Base-by-base conservation (phyloP, 441 rosid species). In the Theobroma grandiflorum region DNA sequence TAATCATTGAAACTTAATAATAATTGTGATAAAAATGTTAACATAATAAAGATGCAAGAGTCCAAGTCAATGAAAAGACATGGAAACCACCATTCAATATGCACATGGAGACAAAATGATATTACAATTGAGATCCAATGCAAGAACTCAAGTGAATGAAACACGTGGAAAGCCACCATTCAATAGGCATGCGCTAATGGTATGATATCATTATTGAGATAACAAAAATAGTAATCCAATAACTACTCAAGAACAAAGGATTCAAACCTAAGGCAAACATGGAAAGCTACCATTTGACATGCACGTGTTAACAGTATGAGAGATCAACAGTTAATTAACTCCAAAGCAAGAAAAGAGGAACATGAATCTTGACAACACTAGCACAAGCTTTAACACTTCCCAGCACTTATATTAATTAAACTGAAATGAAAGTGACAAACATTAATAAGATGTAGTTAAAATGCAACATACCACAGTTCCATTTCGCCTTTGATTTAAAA, bases 381-480 rank as follows among this genome's bases (percentile, higher is more conserved):
- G 35, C 42, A 50, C 18, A 79, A 16, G 72, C 71, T 72, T 61
- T 63, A 72, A 43, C 49, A 61, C 38, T 62, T 58, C 20, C 22
- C 15, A 52, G 8, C 8, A 50, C 63, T 38, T 52, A 64, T 12
- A 57, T 20, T 57, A 57, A 20, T 57, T 40, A 73, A 58, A 40
- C 20, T 3, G 9, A 33, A 22, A 37, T 26, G 20, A 68, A 22
- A 2, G 37, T 8, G 31, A 72, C 14, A 74, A 80, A 22, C 53
- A 22, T 74, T 37, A 47, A 58, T 6, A 55, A 62, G 61, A 80
- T 58, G 47, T 75, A 67, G 50, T 53, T 43, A 52, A 52, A 76
- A 20, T 72, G 47, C 58, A 55, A 80, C 89, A 78, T 94, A 95
- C 99, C 99, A 55, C 99, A 97, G 70, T 94, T 94, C 99, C 99